Percentiles rank a stretch among this genome's conserved stretches.
Evolutionary conservation across 495 filamentous ascomycete genomes (phyloP).

Genomic region (Parmelia sp.): DNA sequence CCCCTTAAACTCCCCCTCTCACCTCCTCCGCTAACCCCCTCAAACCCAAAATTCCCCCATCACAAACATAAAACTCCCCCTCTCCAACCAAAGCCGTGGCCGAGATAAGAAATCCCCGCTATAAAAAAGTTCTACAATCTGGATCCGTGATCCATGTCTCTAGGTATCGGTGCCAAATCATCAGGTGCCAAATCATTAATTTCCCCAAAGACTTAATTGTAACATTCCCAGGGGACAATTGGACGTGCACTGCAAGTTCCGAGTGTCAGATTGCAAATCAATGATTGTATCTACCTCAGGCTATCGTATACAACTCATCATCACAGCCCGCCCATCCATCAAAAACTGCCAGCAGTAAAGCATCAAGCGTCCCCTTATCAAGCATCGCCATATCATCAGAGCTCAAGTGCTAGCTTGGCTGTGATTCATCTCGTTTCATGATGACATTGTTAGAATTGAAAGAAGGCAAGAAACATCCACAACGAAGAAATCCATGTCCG

Average conservation of each 20-base stretch:
- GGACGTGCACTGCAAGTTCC: neutral
- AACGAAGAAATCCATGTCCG: slow-evolving; percentile 5
- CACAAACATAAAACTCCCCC: no score
- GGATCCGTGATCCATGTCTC: no score
- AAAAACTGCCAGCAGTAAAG: slow-evolving; percentile 13
- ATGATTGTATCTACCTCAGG: neutral
- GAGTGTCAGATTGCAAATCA: neutral
- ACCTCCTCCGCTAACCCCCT: no score
- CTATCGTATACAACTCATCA: slow-evolving; percentile 1
- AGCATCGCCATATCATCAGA: slow-evolving; percentile 11
- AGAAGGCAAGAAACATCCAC: slow-evolving; percentile 11
- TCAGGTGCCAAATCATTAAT: no score
- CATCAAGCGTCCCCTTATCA: neutral
- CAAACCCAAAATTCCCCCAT: no score
- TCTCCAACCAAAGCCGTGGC: no score
- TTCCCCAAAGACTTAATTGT: no score
- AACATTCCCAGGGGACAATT: no score
- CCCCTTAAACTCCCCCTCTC: no score
- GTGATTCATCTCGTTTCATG: neutral
- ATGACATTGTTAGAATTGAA: slow-evolving; percentile 11
- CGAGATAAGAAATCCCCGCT: no score
- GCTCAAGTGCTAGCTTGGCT: slow-evolving; percentile 11
- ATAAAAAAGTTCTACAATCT: no score
- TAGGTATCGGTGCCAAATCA: no score
- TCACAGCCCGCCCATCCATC: neutral